These are phyloP conservation scores for Oryza meyeriana DNA, from an alignment of 176 grass and related monocot genomes.

Conservation along the genomic window DNA sequence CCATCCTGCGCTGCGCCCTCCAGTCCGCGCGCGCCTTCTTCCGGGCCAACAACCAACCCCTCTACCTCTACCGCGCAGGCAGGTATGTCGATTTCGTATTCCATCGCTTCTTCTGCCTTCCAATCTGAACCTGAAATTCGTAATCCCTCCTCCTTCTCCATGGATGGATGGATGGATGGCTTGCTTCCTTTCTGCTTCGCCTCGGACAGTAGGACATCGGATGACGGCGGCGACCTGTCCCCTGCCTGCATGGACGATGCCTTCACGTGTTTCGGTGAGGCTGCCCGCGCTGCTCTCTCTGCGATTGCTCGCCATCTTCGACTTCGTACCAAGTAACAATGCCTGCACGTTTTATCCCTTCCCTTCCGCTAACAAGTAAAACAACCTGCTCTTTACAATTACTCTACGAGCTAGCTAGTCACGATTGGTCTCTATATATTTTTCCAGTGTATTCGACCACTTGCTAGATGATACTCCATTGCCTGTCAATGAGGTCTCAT, in stretches of 20 bases:
- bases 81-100: slow-evolving; percentile 17
- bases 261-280: slow-evolving; percentile 69
- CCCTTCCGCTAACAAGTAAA: background rate
- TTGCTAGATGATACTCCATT: slow-evolving; percentile 77
- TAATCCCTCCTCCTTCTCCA: too few relatives aligned
- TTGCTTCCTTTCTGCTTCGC: too few relatives aligned
- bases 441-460: slow-evolving; percentile 65
- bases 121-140: background rate
- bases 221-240: slow-evolving; percentile 66
- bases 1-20: slow-evolving; percentile 65
- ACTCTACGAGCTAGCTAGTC: background rate
- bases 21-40: slow-evolving; percentile 65
- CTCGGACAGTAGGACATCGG: slow-evolving; percentile 26
- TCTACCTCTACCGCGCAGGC: slow-evolving; percentile 67
- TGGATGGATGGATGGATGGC: too few relatives aligned
- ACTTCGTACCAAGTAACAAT: slow-evolving; percentile 63
- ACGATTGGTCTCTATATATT: background rate
- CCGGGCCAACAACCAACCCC: slow-evolving; percentile 15
- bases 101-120: background rate
- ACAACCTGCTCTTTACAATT: background rate
- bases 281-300: slow-evolving; percentile 57
- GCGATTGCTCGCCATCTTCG: slow-evolving; percentile 72
- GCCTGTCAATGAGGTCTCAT: slow-evolving; percentile 53
- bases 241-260: slow-evolving; percentile 78
- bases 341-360: background rate